Evolutionary conservation across 768 basidiomycete species (phyloP).

Genomic region (Gymnopilus junonius): DNA sequence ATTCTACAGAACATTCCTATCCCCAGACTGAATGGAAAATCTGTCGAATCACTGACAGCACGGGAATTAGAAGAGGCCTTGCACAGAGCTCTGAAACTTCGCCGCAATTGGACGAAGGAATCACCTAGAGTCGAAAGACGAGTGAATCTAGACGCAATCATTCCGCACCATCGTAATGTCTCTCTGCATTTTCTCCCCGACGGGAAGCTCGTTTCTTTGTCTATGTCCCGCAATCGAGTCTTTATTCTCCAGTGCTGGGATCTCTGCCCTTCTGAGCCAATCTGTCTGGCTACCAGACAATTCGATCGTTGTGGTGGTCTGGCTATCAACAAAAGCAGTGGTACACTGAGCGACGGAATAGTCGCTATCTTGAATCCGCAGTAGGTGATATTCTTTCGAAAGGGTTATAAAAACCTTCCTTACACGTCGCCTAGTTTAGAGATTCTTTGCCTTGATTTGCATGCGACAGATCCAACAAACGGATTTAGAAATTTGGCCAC

Average conservation of each 20-base stretch:
- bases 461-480: slow-evolving; percentile 35
- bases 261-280: slow-evolving; percentile 32
- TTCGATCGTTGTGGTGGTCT: slow-evolving; percentile 44
- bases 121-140: slow-evolving; percentile 10
- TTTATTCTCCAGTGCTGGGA: slow-evolving; percentile 64
- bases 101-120: slow-evolving; percentile 54
- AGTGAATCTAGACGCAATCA: slow-evolving; percentile 14
- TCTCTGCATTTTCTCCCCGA: slow-evolving; percentile 53
- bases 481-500: slow-evolving; percentile 38
- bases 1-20: slow-evolving; percentile 49
- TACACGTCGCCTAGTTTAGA: slow-evolving; percentile 38
- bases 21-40: slow-evolving; percentile 38
- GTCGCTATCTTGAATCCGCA: slow-evolving; percentile 48
- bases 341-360: slow-evolving; percentile 25
- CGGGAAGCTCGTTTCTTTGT: slow-evolving; percentile 53
- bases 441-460: slow-evolving; percentile 43
- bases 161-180: slow-evolving; percentile 38
- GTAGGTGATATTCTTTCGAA: slow-evolving; percentile 29
- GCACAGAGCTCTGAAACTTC: slow-evolving; percentile 43
- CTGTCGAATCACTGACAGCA: slow-evolving; percentile 41
- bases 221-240: slow-evolving; percentile 16
- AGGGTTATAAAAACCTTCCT: neutral
- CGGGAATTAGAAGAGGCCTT: slow-evolving; percentile 49
- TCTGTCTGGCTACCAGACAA: slow-evolving; percentile 47
- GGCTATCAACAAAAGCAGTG: slow-evolving; percentile 48